phyloP scores from a whole-genome alignment of 768 basidiomycete genomes.

The Candolleomyces eurysporus region DNA sequence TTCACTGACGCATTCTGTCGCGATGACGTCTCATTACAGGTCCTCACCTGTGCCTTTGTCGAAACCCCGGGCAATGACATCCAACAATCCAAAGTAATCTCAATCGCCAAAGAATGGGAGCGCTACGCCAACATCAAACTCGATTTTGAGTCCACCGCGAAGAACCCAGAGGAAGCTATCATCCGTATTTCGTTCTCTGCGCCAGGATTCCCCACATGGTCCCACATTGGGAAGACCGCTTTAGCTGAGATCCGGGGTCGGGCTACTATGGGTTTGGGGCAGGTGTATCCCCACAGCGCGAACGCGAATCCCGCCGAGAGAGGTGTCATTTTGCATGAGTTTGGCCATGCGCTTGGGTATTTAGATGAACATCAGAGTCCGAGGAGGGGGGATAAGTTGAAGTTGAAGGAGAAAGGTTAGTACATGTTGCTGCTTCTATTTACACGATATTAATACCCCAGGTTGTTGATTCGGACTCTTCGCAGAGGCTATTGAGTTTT shows the following conservation, averaged over 20 bases:
- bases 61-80: neutral
- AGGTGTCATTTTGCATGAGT: constrained; percentile 18
- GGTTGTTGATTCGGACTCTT: too few relatives aligned
- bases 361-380: constrained; percentile 18
- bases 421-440: too few relatives aligned
- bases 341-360: constrained; percentile 16
- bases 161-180: neutral
- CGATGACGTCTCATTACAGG: neutral
- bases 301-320: constrained; percentile 4
- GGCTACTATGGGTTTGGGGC: constrained; percentile 14
- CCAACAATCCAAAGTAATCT: constrained; percentile 12
- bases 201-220: too few relatives aligned
- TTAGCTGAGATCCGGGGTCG: too few relatives aligned
- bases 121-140: constrained; percentile 16
- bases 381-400: constrained; percentile 10
- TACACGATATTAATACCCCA: too few relatives aligned
- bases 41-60: constrained; percentile 1
- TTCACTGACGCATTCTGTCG: neutral
- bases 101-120: constrained; percentile 14
- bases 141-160: neutral
- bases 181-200: constrained; percentile 16
- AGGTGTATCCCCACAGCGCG: too few relatives aligned
- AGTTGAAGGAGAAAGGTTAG: constrained; percentile 12
- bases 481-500: constrained; percentile 10
- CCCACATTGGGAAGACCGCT: too few relatives aligned